Evolutionary conservation across 169 alveolate genomes (phyloP), one percentile per base, ranked within the genome.

Genomic region (Cryptosporidium parvum): DNA sequence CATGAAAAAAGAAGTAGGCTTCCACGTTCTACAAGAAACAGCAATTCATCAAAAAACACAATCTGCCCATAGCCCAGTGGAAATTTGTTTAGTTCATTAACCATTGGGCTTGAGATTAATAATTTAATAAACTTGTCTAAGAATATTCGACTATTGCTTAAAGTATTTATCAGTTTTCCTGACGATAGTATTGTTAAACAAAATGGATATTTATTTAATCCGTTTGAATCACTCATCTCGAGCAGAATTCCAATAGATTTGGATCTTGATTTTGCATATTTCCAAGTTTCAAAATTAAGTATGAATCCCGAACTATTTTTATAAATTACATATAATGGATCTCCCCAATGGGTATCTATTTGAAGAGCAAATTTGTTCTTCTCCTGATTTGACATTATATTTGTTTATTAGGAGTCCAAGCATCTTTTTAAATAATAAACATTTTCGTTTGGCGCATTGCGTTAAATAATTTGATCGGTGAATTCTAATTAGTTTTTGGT

Each of bases 1-100:
- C 89, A 80, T 14, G 89, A 62, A 62, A 80, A 80, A 80, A 80
- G 89, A 21, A 80, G 16, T 42, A 80, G 10, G 29, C 80, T 65
- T 6, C 89, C 89, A 16, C 89, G 89, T 29, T 80, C 89, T 18
- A 80, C 89, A 8, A 80, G 29, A 48, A 39, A 80, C 8, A 80
- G 18, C 65, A 51, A 26, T 80, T 80, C 89, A 31, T 80, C 89
- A 5, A 67, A 62, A 62, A 45, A 33, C 14, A 80, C 18, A 18
- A 80, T 59, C 9, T 67, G n/a, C 9, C 89, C 89, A 23, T 65
- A 29, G 7, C 62, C 65, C 2, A 65, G 33, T 65, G 44, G 44
- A 0, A 23, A 33, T 10, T 18, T 73, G 68, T 16, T 35, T 26
- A 80, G 51, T 9, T 37, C 65, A 18, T 33, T 42, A 10, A 61